Evolutionary conservation across 1,284 basidiomycete genomes (phyloP), one percentile per base, ranked within the genome.

Genomic region (Moesziomyces globuligerus): DNA sequence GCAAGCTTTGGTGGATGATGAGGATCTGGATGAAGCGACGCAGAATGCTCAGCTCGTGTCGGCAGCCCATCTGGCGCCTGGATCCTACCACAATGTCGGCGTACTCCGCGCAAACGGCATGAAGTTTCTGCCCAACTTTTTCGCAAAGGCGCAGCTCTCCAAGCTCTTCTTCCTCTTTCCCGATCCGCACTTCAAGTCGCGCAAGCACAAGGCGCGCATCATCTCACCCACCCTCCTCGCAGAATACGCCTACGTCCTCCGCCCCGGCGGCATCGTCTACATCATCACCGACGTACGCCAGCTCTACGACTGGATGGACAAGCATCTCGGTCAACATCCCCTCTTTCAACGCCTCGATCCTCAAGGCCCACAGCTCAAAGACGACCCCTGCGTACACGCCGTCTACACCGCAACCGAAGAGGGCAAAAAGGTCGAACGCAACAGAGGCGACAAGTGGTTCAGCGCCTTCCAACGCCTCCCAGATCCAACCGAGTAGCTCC

Each of bases 101-200:
- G 90, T 98, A 68, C 90, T 97, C 66, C 90, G 95, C 48, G 93
- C 92, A 10, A 99, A 99, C 83, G 90, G 92, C 42, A 98, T 98
- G 95, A 98, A 98, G 85, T 98, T 98, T 84, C 87, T 98, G 69
- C 92, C 94, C 13, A 98, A 98, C 85, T 98, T 94, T 84, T 97
- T 99, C 84, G 83, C 87, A 11, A 94, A 94, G 81, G 90, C 90
- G 62, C 95, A 96, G 80, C 60, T 81, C 7, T 57, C 55, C 40
- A 91, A 96, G 65, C 87, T 99, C 65, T 99, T 99, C 85, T 98
- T 98, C 86, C 88, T 98, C 62, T 98, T 98, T 84, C 96, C 96
- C 29, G 96, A 99, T 84, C 96, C 96, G 0, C 96, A 98, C 84
- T 99, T 99, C 87, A 98, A 99, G 84, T 87, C 88, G 18, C 89